Evolutionary conservation across 768 basidiomycete species (phyloP), one percentile per base, ranked within the genome.

Genomic region (Tylopilus rubrobrunneus): DNA sequence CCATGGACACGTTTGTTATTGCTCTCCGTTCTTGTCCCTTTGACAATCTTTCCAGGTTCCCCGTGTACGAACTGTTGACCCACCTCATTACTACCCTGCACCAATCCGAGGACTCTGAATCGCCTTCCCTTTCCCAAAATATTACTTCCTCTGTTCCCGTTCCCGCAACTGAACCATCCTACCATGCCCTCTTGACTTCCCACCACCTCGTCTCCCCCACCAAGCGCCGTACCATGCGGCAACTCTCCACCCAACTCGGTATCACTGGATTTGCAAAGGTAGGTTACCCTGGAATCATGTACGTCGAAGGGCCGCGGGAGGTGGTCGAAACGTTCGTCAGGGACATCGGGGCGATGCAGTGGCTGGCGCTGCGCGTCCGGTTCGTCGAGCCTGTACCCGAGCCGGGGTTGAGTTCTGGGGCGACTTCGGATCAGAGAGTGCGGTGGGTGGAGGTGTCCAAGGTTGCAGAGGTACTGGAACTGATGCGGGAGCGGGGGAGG

Each of bases 271-370:
- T 89, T 64, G 82, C 86, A 1, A 90, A 89, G 68, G 76, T 85
- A 9, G 87, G 51, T 21, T 52, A 45, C 45, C 51, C 44, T 1
- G 39, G 52, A 3, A n/a, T 52, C 15, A 33, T 52, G 1, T 52
- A 46, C 39, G 39, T 23, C 15, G 39, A 46, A 8, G 45, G 52
- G 0, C 39, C 21, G 1, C 44, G 11, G 1, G 52, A 25, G 7
- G 29, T 8, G 7, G 39, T 47, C 37, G 78, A 84, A 60, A 82
- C 84, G 58, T 88, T 88, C 58, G 79, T 86, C 1, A 70, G 64
- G 19, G 85, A 84, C 48, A 78, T 89, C 51, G 87, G 85, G 63
- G 77, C 74, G 19, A 87, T 89, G 87, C 85, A 89, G 61, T 90
- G 88, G 89, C 72, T 89, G 1, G 87, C 87, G 10, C 67, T 89